Conservation (phyloP, 306 rosid genomes). For the Arachis hypogaea region DNA sequence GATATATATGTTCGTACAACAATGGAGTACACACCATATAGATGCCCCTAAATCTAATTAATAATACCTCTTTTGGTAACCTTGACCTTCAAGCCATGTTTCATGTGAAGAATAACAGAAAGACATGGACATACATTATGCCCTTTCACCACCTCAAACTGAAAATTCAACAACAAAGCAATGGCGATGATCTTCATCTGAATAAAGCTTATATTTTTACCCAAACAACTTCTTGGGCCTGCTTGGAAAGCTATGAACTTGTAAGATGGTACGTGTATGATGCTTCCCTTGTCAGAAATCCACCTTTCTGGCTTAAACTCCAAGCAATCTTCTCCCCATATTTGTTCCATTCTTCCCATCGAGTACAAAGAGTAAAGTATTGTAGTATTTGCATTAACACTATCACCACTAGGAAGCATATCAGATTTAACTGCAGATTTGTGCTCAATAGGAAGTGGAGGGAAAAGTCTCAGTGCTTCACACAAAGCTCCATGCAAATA, state of each 20-base stretch:
- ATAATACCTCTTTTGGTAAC: constrained; percentile 9
- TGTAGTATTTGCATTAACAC: constrained; percentile 7
- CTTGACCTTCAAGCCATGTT: constrained; percentile 23
- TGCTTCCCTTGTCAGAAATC: constrained; percentile 6
- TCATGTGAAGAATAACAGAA: neutral
- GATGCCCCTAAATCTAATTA: too few relatives aligned
- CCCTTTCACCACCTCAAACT: constrained; percentile 20
- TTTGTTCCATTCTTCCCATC: constrained; percentile 32
- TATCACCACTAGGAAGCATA: constrained; percentile 27
- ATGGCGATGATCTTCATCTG: constrained; percentile 19
- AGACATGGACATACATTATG: constrained; percentile 3
- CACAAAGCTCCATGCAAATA: constrained; percentile 33
- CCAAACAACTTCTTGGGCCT: constrained; percentile 28
- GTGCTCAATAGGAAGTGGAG: neutral
- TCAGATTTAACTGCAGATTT: constrained; percentile 16
- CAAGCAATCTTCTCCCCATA: constrained; percentile 24
- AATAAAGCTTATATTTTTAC: constrained; percentile 4
- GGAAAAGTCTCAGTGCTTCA: constrained; percentile 33
- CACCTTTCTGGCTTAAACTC: constrained; percentile 35
- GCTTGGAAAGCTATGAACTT: constrained; percentile 33
- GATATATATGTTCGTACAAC: too few relatives aligned
- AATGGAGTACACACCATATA: too few relatives aligned
- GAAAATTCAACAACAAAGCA: neutral
- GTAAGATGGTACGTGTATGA: constrained; percentile 18
- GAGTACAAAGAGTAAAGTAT: neutral